These are phyloP conservation scores for Penicillium sp. DNA, from an alignment of 2,329 filamentous ascomycete species.

Conservation along the genomic window DNA sequence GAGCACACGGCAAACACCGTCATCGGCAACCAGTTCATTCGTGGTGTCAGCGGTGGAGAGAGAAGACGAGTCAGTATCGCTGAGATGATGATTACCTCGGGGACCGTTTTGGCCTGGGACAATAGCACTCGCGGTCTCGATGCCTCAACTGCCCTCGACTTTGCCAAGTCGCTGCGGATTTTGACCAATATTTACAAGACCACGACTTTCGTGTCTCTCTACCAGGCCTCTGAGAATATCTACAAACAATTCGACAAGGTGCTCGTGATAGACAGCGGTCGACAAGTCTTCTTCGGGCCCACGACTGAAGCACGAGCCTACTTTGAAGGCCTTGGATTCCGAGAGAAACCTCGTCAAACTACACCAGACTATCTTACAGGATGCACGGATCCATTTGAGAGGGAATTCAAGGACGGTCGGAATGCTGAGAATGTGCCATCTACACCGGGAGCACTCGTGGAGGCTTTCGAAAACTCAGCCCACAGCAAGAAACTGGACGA, in stretches of 20 bases:
- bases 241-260: slow-evolving; percentile 81
- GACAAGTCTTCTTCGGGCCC: slow-evolving; percentile 74
- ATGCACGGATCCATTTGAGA: slow-evolving; percentile 80
- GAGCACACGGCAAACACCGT: slow-evolving; percentile 82
- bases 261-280: slow-evolving; percentile 72
- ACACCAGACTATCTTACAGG: slow-evolving; percentile 79
- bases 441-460: slow-evolving; percentile 63
- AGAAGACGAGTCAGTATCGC: slow-evolving; percentile 78
- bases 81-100: slow-evolving; percentile 75
- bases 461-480: slow-evolving; percentile 67
- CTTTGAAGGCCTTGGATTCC: slow-evolving; percentile 74
- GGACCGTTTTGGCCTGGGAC: slow-evolving; percentile 72
- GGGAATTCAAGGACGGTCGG: slow-evolving; percentile 68
- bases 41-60: slow-evolving; percentile 72
- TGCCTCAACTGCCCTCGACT: slow-evolving; percentile 66
- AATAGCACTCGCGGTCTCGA: slow-evolving; percentile 70
- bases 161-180: slow-evolving; percentile 68
- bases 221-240: slow-evolving; percentile 81
- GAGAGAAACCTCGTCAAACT: slow-evolving; percentile 72
- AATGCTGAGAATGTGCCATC: slow-evolving; percentile 67
- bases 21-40: slow-evolving; percentile 77
- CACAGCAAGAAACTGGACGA: slow-evolving; percentile 56
- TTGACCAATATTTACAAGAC: slow-evolving; percentile 82
- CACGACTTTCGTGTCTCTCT: slow-evolving; percentile 80
- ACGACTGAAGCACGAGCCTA: slow-evolving; percentile 65